Evolutionary conservation across 352 stramenopile species (phyloP).

Genomic region (Phytophthora cryptogea): DNA sequence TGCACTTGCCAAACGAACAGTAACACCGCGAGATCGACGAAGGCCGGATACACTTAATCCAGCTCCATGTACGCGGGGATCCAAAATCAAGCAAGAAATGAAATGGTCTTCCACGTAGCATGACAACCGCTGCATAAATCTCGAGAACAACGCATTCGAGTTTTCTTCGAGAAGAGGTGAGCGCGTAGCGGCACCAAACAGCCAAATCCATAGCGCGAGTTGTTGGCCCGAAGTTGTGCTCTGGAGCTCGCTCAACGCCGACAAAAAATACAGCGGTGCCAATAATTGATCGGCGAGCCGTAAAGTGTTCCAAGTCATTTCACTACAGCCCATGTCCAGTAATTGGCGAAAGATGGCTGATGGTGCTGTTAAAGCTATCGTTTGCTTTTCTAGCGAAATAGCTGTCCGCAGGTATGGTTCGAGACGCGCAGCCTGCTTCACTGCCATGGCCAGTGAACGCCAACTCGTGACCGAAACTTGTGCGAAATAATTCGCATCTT

Average conservation of each 20-base stretch:
- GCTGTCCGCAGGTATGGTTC: slow-evolving; percentile 24
- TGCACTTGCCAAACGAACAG: slow-evolving; percentile 29
- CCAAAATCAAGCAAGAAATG: slow-evolving; percentile 38
- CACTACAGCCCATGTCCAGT: slow-evolving; percentile 19
- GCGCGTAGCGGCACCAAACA: slow-evolving; percentile 31
- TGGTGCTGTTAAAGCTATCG: background rate
- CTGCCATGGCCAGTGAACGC: slow-evolving; percentile 34
- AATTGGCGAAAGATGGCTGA: slow-evolving; percentile 17
- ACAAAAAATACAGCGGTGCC: slow-evolving; percentile 33
- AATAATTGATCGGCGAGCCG: slow-evolving; percentile 29
- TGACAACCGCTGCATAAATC: slow-evolving; percentile 32
- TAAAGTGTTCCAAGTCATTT: slow-evolving; percentile 30
- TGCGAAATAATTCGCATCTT: slow-evolving; percentile 4
- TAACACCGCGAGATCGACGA: slow-evolving; percentile 35
- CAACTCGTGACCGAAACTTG: slow-evolving; percentile 26
- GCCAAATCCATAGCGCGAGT: slow-evolving; percentile 41
- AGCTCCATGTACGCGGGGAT: slow-evolving; percentile 41
- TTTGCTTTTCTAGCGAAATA: slow-evolving; percentile 19
- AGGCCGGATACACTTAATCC: slow-evolving; percentile 43
- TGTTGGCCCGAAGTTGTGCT: slow-evolving; percentile 37
- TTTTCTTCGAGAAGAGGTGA: slow-evolving; percentile 35
- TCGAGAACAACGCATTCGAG: slow-evolving; percentile 16
- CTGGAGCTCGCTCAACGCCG: slow-evolving; percentile 34
- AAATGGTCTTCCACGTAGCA: slow-evolving; percentile 46
- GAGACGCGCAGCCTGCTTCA: slow-evolving; percentile 25